Evolutionary conservation across 805 yeast genomes (phyloP).

Genomic region (Pichia eremophila): DNA sequence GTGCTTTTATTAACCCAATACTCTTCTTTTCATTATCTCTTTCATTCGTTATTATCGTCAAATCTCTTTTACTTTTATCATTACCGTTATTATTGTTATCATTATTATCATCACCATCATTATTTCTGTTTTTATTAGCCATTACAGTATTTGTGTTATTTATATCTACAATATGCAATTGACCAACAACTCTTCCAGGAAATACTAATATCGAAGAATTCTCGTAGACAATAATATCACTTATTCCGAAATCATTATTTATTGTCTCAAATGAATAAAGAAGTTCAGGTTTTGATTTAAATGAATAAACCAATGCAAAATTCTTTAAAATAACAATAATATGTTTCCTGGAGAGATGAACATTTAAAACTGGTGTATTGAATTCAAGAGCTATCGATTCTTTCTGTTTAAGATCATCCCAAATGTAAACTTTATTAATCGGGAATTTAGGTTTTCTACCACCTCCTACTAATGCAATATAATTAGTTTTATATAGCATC

Average conservation of each 20-base stretch:
- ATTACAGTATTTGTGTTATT: constrained; percentile 21
- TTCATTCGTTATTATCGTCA: not conserved
- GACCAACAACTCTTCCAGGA: constrained; percentile 71
- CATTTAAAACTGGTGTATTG: constrained; percentile 63
- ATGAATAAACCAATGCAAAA: constrained; percentile 67
- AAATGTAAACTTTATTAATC: constrained; percentile 68
- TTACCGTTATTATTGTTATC: not conserved
- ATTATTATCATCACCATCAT: not conserved
- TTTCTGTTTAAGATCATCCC: constrained; percentile 84
- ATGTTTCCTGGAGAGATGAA: constrained; percentile 63
- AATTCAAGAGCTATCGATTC: constrained; percentile 69
- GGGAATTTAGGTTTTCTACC: constrained; percentile 75
- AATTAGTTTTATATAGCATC: constrained; percentile 87
- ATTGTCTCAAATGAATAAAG: constrained; percentile 57
- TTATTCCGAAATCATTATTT: constrained; percentile 54
- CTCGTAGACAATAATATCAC: constrained; percentile 32
- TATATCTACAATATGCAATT: constrained; percentile 70
- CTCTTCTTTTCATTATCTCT: constrained; percentile 51
- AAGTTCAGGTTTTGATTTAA: constrained; percentile 68
- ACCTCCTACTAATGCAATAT: constrained; percentile 84
- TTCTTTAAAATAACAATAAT: constrained; percentile 64
- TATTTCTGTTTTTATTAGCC: constrained; percentile 22
- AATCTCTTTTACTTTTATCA: constrained; percentile 23
- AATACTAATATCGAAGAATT: constrained; percentile 46
- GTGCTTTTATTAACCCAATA: constrained; percentile 69